These are phyloP conservation scores for Diaporthe citriasiana DNA, from an alignment of 2,329 filamentous ascomycete species.

Conservation along the genomic window DNA sequence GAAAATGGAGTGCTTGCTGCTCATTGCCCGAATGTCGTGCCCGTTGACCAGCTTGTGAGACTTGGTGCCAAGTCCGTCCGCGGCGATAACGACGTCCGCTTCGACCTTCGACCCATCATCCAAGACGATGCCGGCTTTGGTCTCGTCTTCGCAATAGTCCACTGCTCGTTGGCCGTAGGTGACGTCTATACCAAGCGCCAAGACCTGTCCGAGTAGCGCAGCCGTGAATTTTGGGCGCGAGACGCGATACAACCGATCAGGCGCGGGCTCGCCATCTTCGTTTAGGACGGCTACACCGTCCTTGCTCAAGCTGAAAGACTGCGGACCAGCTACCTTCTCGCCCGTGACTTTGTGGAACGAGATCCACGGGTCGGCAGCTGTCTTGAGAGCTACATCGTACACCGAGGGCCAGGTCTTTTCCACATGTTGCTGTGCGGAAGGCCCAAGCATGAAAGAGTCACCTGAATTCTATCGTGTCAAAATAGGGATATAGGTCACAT, in stretches of 20 bases:
- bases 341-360: slow-evolving; percentile 46
- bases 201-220: slow-evolving; percentile 44
- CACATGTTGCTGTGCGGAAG: slow-evolving; percentile 42
- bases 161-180: slow-evolving; percentile 43
- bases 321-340: slow-evolving; percentile 43
- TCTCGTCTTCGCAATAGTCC: slow-evolving; percentile 40
- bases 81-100: slow-evolving; percentile 50
- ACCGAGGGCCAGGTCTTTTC: slow-evolving; percentile 43
- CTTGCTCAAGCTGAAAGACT: slow-evolving; percentile 41
- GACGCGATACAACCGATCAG: neutral
- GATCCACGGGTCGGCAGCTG: slow-evolving; percentile 42
- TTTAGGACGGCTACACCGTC: neutral
- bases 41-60: slow-evolving; percentile 45
- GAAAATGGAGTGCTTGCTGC: slow-evolving; percentile 47
- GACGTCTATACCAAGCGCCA: slow-evolving; percentile 43
- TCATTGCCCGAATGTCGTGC: slow-evolving; percentile 43
- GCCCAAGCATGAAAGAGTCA: slow-evolving; percentile 45
- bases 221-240: slow-evolving; percentile 44
- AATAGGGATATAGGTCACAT: accelerated
- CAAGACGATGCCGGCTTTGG: slow-evolving; percentile 21
- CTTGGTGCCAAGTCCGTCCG: slow-evolving; percentile 51
- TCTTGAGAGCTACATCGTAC: slow-evolving; percentile 19
- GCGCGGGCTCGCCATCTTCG: slow-evolving; percentile 26
- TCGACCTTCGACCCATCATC: slow-evolving; percentile 44
- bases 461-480: slow-evolving; percentile 38